These are phyloP conservation scores for Artemisia argyi DNA, from an alignment of 129 eudicot species.

Conservation along the genomic window DNA sequence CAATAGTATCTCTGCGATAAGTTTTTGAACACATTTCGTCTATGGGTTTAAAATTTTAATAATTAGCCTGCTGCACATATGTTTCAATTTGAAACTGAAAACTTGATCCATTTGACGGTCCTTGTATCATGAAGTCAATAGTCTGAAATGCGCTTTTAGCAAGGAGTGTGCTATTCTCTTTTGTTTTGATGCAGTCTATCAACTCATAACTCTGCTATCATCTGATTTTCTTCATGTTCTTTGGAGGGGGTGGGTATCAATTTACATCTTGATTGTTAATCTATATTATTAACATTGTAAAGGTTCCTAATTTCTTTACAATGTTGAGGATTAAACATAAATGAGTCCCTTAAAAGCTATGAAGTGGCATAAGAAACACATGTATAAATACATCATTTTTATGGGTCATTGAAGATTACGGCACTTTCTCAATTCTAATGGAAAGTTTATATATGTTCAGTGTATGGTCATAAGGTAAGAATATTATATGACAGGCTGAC, in stretches of 20 bases:
- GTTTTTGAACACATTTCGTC: too few species aligned
- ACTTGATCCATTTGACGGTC: too few species aligned
- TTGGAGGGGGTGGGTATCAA: background rate
- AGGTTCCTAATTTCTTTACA: background rate
- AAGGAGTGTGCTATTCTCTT: background rate
- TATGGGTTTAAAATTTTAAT: too few species aligned
- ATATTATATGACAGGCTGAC: background rate
- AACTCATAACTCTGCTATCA: background rate
- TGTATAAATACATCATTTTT: background rate
- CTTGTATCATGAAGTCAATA: too few species aligned
- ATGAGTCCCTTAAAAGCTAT: background rate
- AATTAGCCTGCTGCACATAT: too few species aligned
- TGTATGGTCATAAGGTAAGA: background rate
- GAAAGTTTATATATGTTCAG: background rate
- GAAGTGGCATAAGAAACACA: background rate
- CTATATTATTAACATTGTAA: background rate
- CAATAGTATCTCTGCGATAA: too few species aligned
- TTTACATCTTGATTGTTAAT: background rate
- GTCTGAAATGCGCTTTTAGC: background rate
- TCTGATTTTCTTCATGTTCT: background rate
- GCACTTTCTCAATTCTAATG: background rate
- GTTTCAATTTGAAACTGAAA: too few species aligned
- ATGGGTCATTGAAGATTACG: slow-evolving; percentile 11
- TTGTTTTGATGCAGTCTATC: background rate
- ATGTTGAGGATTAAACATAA: background rate